A percentile compares a stretch with the other conserved stretches of the same genome.
These are phyloP conservation scores for Epichloe gansuensis DNA, from an alignment of 2,329 filamentous ascomycete species.

Conservation along the genomic window DNA sequence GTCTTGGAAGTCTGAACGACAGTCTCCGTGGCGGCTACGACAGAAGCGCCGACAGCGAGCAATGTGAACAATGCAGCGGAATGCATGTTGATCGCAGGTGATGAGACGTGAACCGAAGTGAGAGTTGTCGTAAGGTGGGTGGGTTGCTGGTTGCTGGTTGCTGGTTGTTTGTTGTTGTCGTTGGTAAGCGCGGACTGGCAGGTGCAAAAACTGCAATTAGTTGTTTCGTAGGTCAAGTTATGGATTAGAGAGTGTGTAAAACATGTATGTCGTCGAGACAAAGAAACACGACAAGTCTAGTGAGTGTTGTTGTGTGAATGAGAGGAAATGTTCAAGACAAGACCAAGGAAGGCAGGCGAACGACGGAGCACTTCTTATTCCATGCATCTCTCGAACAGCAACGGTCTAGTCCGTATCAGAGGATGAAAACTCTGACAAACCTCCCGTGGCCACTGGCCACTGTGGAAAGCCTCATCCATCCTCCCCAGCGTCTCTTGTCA, in stretches of 20 bases:
- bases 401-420: background rate
- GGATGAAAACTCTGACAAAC: conserved; percentile 1
- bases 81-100: conserved; percentile 28
- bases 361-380: background rate
- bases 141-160: background rate
- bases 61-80: conserved; percentile 29
- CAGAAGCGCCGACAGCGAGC: conserved; percentile 27
- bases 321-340: background rate
- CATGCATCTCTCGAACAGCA: background rate
- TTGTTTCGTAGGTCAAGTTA: too few species aligned
- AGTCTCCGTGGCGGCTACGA: conserved; percentile 24
- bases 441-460: background rate
- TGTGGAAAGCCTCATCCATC: conserved; percentile 1
- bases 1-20: conserved; percentile 31
- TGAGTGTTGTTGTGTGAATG: background rate
- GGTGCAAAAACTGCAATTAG: background rate
- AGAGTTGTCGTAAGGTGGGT: background rate
- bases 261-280: conserved; percentile 1
- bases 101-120: background rate
- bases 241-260: background rate
- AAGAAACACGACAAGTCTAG: background rate
- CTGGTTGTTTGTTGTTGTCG: background rate
- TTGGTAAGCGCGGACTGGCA: background rate
- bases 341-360: background rate
- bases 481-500: conserved; percentile 1